Percentiles rank a stretch among this genome's conserved stretches.
phyloP scores from a whole-genome alignment of 495 filamentous ascomycete genomes.

The Penicillium canariense region DNA sequence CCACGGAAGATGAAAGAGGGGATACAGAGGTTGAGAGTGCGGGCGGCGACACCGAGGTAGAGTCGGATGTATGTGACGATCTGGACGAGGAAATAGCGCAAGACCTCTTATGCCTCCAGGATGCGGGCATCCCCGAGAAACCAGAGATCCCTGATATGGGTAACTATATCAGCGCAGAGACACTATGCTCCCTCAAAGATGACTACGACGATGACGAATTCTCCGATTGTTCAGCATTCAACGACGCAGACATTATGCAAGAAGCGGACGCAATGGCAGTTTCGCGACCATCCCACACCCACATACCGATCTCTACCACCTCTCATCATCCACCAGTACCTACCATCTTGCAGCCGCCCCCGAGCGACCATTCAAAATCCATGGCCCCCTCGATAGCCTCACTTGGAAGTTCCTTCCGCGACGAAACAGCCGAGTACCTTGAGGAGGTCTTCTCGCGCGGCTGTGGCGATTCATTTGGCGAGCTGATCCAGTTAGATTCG shows the following conservation, averaged over 20 bases:
- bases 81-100: conserved; percentile 18
- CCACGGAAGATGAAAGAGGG: conserved; percentile 8
- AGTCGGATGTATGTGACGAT: conserved; percentile 23
- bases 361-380: conserved; percentile 2
- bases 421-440: conserved; percentile 40
- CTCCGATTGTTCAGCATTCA: conserved; percentile 41
- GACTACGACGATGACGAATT: conserved; percentile 38
- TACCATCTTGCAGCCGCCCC: not conserved
- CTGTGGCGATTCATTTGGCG: conserved; percentile 28
- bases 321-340: not conserved
- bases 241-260: conserved; percentile 36
- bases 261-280: conserved; percentile 21
- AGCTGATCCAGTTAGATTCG: conserved; percentile 25
- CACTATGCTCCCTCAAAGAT: not conserved
- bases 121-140: conserved; percentile 2
- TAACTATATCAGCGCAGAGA: not conserved
- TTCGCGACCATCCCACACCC: conserved; percentile 1
- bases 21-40: conserved; percentile 13
- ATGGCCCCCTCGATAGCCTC: conserved; percentile 3
- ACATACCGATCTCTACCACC: not conserved
- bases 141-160: not conserved
- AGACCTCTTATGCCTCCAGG: conserved; percentile 13
- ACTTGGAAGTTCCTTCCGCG: conserved; percentile 36
- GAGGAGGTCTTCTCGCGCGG: conserved; percentile 36
- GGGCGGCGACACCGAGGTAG: conserved; percentile 23